Evolutionary conservation across 75 land plant species (phyloP).

Genomic region (Azolla pinnata): DNA sequence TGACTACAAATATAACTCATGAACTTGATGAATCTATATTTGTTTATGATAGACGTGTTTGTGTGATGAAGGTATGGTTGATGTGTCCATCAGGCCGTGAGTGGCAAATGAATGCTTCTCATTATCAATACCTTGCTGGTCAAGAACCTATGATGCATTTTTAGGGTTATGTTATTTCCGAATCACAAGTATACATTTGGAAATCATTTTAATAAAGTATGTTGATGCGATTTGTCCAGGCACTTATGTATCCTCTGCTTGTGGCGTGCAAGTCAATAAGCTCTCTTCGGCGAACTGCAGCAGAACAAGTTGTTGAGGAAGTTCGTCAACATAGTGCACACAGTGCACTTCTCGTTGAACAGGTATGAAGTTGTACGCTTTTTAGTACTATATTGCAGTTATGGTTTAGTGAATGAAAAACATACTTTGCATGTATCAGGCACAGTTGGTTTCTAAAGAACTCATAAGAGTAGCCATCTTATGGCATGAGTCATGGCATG

Average conservation of each 20-base stretch:
- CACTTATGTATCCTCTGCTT: slow-evolving; percentile 98
- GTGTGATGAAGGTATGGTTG: too few species aligned
- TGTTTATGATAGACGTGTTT: too few species aligned
- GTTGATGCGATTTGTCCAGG: too few species aligned
- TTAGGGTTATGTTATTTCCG: too few species aligned
- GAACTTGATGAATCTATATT: too few species aligned
- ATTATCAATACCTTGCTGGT: too few species aligned
- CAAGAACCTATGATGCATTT: too few species aligned
- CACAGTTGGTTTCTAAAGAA: slow-evolving; percentile 94
- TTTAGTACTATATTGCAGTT: not conserved
- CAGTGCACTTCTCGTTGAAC: slow-evolving; percentile 78
- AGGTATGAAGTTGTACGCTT: slow-evolving; percentile 36
- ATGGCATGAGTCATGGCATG: slow-evolving; percentile 99
- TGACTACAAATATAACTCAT: too few species aligned
- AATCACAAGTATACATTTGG: too few species aligned
- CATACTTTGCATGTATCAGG: slow-evolving; percentile 35
- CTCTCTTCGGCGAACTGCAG: slow-evolving; percentile 67
- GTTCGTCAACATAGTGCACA: slow-evolving; percentile 61
- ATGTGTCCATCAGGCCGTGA: too few species aligned
- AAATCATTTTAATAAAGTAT: too few species aligned
- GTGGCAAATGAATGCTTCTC: too few species aligned
- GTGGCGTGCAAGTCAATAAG: slow-evolving; percentile 99
- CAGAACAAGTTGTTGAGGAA: slow-evolving; percentile 88
- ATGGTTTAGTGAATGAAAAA: not conserved
- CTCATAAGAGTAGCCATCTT: slow-evolving; percentile 91